A percentile compares a stretch with the other conserved stretches of the same genome.
phyloP scores from a whole-genome alignment of 108 stramenopile species.

The Skeletonema grethae region DNA sequence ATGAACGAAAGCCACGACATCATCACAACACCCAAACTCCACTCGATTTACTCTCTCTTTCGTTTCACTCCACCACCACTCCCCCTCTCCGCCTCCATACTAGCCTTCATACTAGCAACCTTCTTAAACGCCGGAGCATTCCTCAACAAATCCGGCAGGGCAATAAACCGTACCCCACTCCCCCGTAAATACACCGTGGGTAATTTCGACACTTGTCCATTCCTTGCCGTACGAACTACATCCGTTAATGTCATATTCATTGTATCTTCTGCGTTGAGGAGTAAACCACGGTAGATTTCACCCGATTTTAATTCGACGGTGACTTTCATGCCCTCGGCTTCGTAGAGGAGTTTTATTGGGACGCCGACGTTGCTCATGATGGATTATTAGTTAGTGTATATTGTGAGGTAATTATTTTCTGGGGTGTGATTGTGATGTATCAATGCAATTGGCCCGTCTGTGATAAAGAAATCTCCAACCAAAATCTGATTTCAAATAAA shows the following conservation, averaged over 20 bases:
- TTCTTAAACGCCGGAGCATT: conserved; percentile 96
- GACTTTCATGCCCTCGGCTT: conserved; percentile 97
- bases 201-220: conserved; percentile 80
- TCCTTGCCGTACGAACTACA: conserved; percentile 79
- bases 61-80: conserved; percentile 35
- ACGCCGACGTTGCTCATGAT: conserved; percentile 79
- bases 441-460: neutral
- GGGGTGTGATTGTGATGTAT: neutral
- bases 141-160: conserved; percentile 94
- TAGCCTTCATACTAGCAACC: conserved; percentile 90
- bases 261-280: conserved; percentile 94
- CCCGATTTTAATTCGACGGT: conserved; percentile 98
- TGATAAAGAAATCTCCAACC: no score
- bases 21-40: neutral
- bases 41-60: conserved; percentile 17
- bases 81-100: conserved; percentile 71
- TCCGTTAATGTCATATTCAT: conserved; percentile 93
- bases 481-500: neutral
- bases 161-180: conserved; percentile 93
- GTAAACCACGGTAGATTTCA: conserved; percentile 94
- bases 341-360: conserved; percentile 93
- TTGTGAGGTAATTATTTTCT: neutral
- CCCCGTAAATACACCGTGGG: conserved; percentile 91
- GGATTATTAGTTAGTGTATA: neutral
- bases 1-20: neutral